Conservation (phyloP, 2,329 filamentous ascomycete genomes). For the Fusarium newnesense region DNA sequence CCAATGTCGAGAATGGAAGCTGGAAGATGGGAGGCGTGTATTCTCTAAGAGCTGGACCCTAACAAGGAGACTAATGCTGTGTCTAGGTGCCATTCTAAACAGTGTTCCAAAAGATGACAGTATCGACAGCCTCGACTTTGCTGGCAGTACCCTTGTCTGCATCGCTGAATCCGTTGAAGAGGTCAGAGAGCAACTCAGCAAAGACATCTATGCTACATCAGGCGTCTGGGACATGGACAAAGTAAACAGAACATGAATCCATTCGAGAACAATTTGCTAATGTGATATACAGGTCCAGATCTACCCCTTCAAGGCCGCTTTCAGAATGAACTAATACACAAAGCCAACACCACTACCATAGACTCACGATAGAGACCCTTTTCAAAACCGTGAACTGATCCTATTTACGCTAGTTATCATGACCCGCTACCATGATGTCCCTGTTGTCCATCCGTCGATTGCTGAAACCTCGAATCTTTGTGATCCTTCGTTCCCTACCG, state of each 20-base stretch:
- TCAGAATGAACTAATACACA: slow-evolving; percentile 44
- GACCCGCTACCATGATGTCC: background rate
- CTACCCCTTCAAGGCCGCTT: slow-evolving; percentile 59
- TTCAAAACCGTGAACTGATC: background rate
- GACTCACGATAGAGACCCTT: background rate
- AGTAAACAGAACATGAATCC: slow-evolving; percentile 48
- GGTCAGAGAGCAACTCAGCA: slow-evolving; percentile 71
- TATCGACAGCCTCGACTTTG: slow-evolving; percentile 71
- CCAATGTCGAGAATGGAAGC: slow-evolving; percentile 63
- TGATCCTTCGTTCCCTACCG: background rate
- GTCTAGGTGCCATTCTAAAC: slow-evolving; percentile 72
- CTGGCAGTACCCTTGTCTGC: slow-evolving; percentile 77
- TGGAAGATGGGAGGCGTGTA: slow-evolving; percentile 71
- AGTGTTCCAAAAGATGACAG: slow-evolving; percentile 71
- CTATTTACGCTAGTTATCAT: slow-evolving; percentile 5
- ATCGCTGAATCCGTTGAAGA: slow-evolving; percentile 76
- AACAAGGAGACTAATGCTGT: background rate
- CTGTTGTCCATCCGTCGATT: slow-evolving; percentile 7
- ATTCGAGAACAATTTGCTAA: background rate
- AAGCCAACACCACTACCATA: background rate
- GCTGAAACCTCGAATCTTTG: slow-evolving; percentile 3
- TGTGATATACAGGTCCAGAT: slow-evolving; percentile 56
- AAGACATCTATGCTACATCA: slow-evolving; percentile 76
- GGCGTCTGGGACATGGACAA: slow-evolving; percentile 87
- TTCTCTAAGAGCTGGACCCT: background rate